phyloP scores from a whole-genome alignment of 2,329 filamentous ascomycete species.

The Emmonsiellopsis sp. region DNA sequence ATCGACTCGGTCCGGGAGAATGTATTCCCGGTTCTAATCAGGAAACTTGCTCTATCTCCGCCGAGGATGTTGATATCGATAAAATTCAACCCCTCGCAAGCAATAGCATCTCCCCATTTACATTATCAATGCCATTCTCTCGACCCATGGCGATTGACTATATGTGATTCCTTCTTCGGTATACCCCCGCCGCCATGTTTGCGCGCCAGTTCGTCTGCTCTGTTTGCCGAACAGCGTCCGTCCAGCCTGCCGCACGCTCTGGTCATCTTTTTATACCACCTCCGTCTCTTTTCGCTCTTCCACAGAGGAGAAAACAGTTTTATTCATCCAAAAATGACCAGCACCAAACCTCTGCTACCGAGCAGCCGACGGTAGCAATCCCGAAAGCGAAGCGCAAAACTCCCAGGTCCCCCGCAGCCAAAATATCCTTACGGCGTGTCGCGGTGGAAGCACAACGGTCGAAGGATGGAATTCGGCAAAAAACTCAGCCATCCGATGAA shows the following conservation, averaged over 20 bases:
- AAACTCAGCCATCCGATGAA: slow-evolving; percentile 30
- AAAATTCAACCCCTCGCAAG: background rate
- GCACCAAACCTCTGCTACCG: slow-evolving; percentile 23
- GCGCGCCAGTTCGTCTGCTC: slow-evolving; percentile 22
- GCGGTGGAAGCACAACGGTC: slow-evolving; percentile 72
- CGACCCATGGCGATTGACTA: background rate
- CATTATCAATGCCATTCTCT: no score
- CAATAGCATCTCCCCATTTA: background rate
- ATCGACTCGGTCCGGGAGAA: background rate
- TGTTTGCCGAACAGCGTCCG: slow-evolving; percentile 18
- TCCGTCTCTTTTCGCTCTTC: background rate
- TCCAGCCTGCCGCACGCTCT: background rate
- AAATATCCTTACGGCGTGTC: slow-evolving; percentile 72
- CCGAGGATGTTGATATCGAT: background rate
- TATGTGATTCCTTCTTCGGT: background rate
- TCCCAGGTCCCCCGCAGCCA: slow-evolving; percentile 44
- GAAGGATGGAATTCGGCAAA: slow-evolving; percentile 42
- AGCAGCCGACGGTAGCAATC: slow-evolving; percentile 8
- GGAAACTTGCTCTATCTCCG: background rate
- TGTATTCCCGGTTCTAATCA: background rate
- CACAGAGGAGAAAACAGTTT: slow-evolving; percentile 30
- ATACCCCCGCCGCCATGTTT: slow-evolving; percentile 19
- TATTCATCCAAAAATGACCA: slow-evolving; percentile 57
- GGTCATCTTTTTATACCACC: background rate
- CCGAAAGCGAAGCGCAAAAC: slow-evolving; percentile 39